phyloP scores from a whole-genome alignment of 2,329 filamentous ascomycete genomes.

The Talaromyces sp. region DNA sequence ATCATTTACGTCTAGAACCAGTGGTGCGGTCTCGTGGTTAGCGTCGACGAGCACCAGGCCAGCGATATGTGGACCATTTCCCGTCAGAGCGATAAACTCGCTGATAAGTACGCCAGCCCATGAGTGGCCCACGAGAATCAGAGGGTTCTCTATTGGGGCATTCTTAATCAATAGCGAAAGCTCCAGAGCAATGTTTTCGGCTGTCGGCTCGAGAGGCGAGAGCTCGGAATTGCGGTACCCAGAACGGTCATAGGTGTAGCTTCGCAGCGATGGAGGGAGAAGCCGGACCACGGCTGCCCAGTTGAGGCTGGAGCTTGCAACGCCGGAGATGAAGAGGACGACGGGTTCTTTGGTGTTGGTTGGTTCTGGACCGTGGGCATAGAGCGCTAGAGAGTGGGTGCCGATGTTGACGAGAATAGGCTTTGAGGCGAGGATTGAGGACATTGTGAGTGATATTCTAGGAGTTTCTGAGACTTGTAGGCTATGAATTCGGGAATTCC shows the following conservation, averaged over 20 bases:
- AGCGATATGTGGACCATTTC: constrained; percentile 13
- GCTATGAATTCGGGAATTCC: no score
- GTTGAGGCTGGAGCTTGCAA: constrained; percentile 20
- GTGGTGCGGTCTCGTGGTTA: constrained; percentile 21
- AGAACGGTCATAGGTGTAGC: constrained; percentile 21
- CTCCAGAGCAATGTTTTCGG: constrained; percentile 19
- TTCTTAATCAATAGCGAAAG: constrained; percentile 16
- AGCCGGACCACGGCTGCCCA: constrained; percentile 20
- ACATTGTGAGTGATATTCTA: constrained; percentile 11
- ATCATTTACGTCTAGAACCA: constrained; percentile 17
- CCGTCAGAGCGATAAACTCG: constrained; percentile 20
- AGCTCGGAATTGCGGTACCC: constrained; percentile 19
- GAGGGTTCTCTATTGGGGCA: constrained; percentile 15
- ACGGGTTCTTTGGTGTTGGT: constrained; percentile 13
- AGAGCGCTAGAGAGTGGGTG: constrained; percentile 21
- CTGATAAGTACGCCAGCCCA: constrained; percentile 21
- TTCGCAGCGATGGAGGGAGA: constrained; percentile 12
- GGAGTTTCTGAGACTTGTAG: no score
- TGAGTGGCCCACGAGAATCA: constrained; percentile 21
- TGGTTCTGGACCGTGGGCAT: constrained; percentile 20
- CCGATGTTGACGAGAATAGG: constrained; percentile 18
- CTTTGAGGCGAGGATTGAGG: constrained; percentile 20
- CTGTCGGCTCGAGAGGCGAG: constrained; percentile 15
- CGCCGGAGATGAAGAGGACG: constrained; percentile 18
- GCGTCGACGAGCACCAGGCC: constrained; percentile 22